Percentiles rank a stretch among this genome's conserved stretches.
Conservation (phyloP, 345 rosid species). For the Pugionium cornutum region DNA sequence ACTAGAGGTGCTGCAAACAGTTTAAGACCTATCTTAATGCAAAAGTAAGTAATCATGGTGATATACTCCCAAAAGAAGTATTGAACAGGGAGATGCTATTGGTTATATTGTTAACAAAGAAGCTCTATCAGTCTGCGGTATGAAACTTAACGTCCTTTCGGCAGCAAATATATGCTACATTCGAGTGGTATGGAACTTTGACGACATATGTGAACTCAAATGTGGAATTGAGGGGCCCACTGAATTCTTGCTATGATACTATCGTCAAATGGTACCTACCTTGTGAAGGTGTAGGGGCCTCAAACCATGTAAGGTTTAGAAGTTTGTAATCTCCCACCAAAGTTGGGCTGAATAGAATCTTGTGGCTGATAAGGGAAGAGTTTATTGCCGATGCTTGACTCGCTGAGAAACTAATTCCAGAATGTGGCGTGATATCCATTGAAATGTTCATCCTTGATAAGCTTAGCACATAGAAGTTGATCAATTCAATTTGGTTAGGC, state of each 20-base stretch:
- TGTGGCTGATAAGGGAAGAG: slow-evolving; percentile 68
- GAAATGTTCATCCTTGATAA: slow-evolving; percentile 81
- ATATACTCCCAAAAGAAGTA: not conserved
- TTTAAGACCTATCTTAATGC: slow-evolving; percentile 3
- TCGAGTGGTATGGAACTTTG: slow-evolving; percentile 12
- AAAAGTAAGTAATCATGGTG: slow-evolving; percentile 18
- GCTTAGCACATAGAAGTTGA: slow-evolving; percentile 72
- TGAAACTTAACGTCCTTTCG: not conserved
- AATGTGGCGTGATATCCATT: slow-evolving; percentile 87
- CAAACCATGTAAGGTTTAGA: slow-evolving; percentile 85
- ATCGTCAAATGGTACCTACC: slow-evolving; percentile 47
- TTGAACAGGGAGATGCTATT: not conserved
- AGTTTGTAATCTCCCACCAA: slow-evolving; percentile 85
- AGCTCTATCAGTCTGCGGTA: not conserved
- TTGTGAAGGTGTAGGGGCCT: slow-evolving; percentile 71
- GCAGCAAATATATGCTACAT: slow-evolving; percentile 14
- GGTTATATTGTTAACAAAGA: slow-evolving; percentile 7
- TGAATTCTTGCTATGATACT: slow-evolving; percentile 20
- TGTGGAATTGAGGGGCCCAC: not conserved
- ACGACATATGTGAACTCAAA: not conserved
- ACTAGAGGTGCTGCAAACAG: slow-evolving; percentile 65
- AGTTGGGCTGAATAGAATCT: slow-evolving; percentile 61
- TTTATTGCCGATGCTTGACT: slow-evolving; percentile 72
- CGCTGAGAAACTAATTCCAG: slow-evolving; percentile 77
- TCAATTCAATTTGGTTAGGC: slow-evolving; percentile 78